Conservation (phyloP, 768 basidiomycete species). For the Termitomyces sp. region DNA sequence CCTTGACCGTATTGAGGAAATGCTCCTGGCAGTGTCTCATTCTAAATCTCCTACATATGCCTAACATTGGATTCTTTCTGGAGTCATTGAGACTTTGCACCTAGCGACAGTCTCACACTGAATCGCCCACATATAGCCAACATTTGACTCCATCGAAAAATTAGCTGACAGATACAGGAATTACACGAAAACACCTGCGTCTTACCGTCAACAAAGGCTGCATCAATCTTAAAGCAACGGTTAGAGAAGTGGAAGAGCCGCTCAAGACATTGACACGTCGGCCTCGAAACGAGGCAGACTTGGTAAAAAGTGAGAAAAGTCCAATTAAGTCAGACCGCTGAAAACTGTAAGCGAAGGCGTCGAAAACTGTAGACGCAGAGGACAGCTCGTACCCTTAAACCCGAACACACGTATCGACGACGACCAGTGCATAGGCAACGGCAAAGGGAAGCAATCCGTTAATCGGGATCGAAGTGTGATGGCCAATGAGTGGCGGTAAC, state of each 20-base stretch:
- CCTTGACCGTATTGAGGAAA: slow-evolving; percentile 33
- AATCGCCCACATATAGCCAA: too few relatives aligned
- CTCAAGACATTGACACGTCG: slow-evolving; percentile 23
- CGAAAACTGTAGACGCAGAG: too few relatives aligned
- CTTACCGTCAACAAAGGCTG: slow-evolving; percentile 34
- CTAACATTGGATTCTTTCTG: slow-evolving; percentile 38
- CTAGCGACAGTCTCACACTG: slow-evolving; percentile 32
- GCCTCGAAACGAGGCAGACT: too few relatives aligned
- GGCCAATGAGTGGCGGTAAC: too few relatives aligned
- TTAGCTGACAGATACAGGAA: slow-evolving; percentile 39
- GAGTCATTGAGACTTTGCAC: slow-evolving; percentile 42
- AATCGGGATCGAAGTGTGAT: too few relatives aligned
- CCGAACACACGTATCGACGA: too few relatives aligned
- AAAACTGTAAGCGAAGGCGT: too few relatives aligned
- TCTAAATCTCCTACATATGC: slow-evolving; percentile 46
- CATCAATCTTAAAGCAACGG: slow-evolving; percentile 35
- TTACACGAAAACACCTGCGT: slow-evolving; percentile 29
- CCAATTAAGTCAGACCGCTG: too few relatives aligned
- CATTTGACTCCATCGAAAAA: slow-evolving; percentile 23
- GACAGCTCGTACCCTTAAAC: too few relatives aligned
- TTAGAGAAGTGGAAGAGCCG: slow-evolving; percentile 34
- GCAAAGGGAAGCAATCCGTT: too few relatives aligned
- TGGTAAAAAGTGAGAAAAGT: too few relatives aligned
- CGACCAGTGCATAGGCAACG: too few relatives aligned
- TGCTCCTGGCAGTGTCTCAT: slow-evolving; percentile 29